These are phyloP conservation scores for Monosporascus sp. DNA, from an alignment of 2,329 filamentous ascomycete genomes.

Conservation along the genomic window DNA sequence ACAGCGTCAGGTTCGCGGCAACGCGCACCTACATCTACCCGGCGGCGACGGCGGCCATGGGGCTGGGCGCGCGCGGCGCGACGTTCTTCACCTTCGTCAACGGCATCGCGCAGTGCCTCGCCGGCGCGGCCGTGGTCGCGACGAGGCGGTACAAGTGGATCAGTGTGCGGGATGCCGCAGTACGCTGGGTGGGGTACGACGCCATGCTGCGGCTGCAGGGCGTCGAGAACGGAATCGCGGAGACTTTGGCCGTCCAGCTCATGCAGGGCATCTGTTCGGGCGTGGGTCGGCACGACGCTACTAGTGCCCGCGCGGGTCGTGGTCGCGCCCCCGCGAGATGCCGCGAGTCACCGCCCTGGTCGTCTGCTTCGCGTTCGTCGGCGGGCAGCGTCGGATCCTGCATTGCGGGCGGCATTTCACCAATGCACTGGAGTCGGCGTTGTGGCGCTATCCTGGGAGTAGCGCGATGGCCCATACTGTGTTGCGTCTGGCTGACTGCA, in stretches of 20 bases:
- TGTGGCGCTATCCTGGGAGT: slow-evolving; percentile 31
- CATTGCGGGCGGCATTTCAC: slow-evolving; percentile 45
- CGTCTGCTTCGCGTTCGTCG: slow-evolving; percentile 36
- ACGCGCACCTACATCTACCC: slow-evolving; percentile 45
- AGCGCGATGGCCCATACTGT: slow-evolving; percentile 26
- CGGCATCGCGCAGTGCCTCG: slow-evolving; percentile 37
- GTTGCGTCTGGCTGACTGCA: slow-evolving; percentile 38
- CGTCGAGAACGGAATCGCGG: slow-evolving; percentile 36
- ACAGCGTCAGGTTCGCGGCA: slow-evolving; percentile 36
- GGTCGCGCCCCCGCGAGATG: slow-evolving; percentile 40
- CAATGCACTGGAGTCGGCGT: slow-evolving; percentile 32
- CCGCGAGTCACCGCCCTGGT: slow-evolving; percentile 43
- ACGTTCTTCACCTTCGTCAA: slow-evolving; percentile 35
- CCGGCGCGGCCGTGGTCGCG: slow-evolving; percentile 36
- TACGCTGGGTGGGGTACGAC: slow-evolving; percentile 44
- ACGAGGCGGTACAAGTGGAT: slow-evolving; percentile 43
- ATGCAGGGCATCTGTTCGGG: slow-evolving; percentile 44
- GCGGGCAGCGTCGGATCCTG: slow-evolving; percentile 31
- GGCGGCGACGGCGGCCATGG: slow-evolving; percentile 39
- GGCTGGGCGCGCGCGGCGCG: slow-evolving; percentile 33
- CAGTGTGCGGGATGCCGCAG: slow-evolving; percentile 30
- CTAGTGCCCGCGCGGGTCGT: slow-evolving; percentile 40
- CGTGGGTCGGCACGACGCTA: slow-evolving; percentile 35
- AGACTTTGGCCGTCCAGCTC: slow-evolving; percentile 42
- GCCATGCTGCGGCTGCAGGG: slow-evolving; percentile 44